Percentiles rank a stretch among this genome's conserved stretches.
Conservation (phyloP, 257 asterid genomes). For the Solanum chilense region DNA sequence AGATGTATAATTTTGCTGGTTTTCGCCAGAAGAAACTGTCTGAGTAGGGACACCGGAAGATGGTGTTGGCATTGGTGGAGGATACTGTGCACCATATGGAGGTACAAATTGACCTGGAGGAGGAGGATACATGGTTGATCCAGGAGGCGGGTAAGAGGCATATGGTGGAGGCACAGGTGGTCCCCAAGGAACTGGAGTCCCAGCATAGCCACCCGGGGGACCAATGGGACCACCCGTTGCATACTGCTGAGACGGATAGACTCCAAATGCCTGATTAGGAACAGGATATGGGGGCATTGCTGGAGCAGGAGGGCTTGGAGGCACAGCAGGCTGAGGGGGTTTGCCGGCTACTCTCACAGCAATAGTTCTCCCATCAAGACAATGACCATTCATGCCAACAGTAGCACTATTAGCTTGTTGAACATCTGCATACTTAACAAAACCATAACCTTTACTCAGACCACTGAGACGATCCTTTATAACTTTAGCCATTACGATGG, state of each 20-base stretch:
- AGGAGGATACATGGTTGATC: conserved; percentile 56
- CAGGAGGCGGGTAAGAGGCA: conserved; percentile 68
- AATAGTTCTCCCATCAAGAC: conserved; percentile 85
- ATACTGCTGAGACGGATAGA: conserved; percentile 80
- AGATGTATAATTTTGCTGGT: conserved; percentile 46
- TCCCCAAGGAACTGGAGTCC: conserved; percentile 64
- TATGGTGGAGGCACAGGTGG: conserved; percentile 68
- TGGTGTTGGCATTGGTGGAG: conserved; percentile 55
- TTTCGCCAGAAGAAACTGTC: conserved; percentile 48
- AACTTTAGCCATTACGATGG: conserved; percentile 96
- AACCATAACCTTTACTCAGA: conserved; percentile 88
- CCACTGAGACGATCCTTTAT: conserved; percentile 74
- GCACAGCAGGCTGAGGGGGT: conserved; percentile 76
- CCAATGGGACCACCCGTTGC: conserved; percentile 59
- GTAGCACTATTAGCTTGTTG: conserved; percentile 88
- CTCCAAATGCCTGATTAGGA: conserved; percentile 49
- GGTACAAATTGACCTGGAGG: conserved; percentile 51
- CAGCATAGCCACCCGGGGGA: conserved; percentile 52
- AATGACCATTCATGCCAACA: conserved; percentile 83
- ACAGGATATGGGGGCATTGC: conserved; percentile 52
- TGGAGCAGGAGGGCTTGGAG: conserved; percentile 81
- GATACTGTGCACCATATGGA: conserved; percentile 61
- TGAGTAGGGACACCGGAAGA: conserved; percentile 40
- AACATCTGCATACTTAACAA: conserved; percentile 81
- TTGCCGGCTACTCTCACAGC: conserved; percentile 98